These are phyloP conservation scores for Tolypocladium nubicola DNA, from an alignment of 2,329 filamentous ascomycete genomes.

Conservation along the genomic window DNA sequence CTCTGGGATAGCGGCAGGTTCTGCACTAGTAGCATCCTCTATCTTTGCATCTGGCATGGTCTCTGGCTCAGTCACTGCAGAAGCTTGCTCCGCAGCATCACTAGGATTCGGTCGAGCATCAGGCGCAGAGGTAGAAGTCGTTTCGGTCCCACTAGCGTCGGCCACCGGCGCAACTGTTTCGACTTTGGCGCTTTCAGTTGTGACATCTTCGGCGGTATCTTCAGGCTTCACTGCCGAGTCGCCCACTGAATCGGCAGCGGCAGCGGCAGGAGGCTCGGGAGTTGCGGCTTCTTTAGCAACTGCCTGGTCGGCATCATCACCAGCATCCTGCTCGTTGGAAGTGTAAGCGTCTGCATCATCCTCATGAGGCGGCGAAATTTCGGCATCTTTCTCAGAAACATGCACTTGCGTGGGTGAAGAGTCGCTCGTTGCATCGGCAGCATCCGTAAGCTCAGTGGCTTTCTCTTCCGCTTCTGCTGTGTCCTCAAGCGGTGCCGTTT, in stretches of 20 bases:
- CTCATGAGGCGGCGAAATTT: neutral
- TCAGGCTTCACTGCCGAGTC: neutral
- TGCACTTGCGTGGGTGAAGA: neutral
- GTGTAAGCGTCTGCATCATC: neutral
- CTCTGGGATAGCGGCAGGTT: neutral
- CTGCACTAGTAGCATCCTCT: neutral
- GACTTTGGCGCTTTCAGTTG: too few species aligned
- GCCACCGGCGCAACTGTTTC: neutral
- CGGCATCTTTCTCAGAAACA: neutral
- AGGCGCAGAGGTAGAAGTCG: neutral
- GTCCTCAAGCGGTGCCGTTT: neutral
- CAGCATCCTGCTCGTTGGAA: neutral
- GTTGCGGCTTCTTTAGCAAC: neutral
- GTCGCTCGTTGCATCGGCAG: neutral
- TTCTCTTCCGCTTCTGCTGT: neutral
- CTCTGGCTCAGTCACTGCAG: neutral
- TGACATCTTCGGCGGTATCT: neutral
- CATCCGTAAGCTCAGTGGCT: neutral
- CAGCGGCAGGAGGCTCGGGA: neutral
- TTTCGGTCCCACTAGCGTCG: neutral
- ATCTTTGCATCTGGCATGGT: neutral
- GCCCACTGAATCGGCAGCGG: neutral
- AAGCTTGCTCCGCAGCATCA: neutral
- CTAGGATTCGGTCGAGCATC: neutral
- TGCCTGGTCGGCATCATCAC: neutral